Evolutionary conservation across 169 alveolate genomes (phyloP), one percentile per base, ranked within the genome.

Genomic region (Eimeria maxima): DNA sequence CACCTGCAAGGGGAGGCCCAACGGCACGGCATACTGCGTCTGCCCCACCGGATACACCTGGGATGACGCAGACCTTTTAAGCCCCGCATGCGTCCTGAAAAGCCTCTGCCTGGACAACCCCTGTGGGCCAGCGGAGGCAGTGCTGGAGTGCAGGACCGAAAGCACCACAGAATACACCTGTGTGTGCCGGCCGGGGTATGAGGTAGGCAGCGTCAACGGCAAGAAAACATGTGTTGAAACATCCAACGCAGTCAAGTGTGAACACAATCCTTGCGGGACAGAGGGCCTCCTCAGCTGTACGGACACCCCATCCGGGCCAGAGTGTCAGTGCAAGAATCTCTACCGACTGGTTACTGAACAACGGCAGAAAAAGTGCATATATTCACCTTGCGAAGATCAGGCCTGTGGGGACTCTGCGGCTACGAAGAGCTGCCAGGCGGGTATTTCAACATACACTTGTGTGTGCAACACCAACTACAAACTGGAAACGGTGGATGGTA

Each of bases 11-110:
- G 74, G 78, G n/a, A 50, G 92, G 78, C 92, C 92, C 27, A 57
- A 84, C 57, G 92, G 92, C 78, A 33, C 44, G 55, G 76, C 78
- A 33, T 84, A 84, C 57, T 84, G 92, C 57, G 50, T 29, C 33
- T 84, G 92, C 92, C 92, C 92, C 18, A 24, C 27, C n/a, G 92
- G 92, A 27, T 84, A 84, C 78, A 55, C 73, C 38, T 84, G 92
- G 92, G 76, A 84, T 67, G 92, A 55, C 13, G n/a, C 50, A 55
- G 92, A 84, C 38, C 92, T 67, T 3, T 27, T 29, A 11, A 84
- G 74, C 16, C 92, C 76, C 73, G 74, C 73, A 14, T 84, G 92
- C 44, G 78, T 55, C 27, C 42, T 55, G 63, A 55, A 13, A 16
- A 57, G 63, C 57, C 63, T 50, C 8, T 84, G 92, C 76, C 29